phyloP scores from a whole-genome alignment of 1,284 basidiomycete genomes.

The Apiotrichum brassicae region DNA sequence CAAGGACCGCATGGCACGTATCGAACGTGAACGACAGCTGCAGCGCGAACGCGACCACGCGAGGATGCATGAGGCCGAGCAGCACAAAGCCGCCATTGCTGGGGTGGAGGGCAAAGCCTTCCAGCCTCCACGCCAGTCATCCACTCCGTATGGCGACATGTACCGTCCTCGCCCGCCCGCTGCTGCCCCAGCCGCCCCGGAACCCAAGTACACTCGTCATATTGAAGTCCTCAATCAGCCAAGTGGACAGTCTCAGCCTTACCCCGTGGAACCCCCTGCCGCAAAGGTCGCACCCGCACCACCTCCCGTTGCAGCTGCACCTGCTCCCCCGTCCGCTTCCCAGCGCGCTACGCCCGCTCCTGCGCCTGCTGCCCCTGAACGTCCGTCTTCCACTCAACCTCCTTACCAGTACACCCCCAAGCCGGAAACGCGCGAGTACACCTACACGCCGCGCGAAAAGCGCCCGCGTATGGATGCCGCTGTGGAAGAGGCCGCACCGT shows the following conservation, averaged over 20 bases:
- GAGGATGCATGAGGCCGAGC: constrained; percentile 3
- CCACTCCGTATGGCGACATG: constrained; percentile 13
- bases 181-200: constrained; percentile 3
- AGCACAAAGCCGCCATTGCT: constrained; percentile 2
- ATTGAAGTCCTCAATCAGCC: constrained; percentile 36
- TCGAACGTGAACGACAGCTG: constrained; percentile 5
- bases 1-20: constrained; percentile 4
- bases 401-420: constrained; percentile 29
- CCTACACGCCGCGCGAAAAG: constrained; percentile 33
- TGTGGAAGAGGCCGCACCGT: constrained; percentile 31
- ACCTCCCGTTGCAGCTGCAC: constrained; percentile 1
- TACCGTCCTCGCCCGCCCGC: constrained; percentile 9
- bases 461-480: constrained; percentile 41
- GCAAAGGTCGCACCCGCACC: constrained; percentile 2
- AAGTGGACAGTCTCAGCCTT: constrained; percentile 9
- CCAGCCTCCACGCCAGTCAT: constrained; percentile 18
- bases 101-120: constrained; percentile 18
- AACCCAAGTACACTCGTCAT: constrained; percentile 23
- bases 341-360: constrained; percentile 31
- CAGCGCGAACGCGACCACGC: constrained; percentile 10
- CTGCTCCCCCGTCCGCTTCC: background rate
- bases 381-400: constrained; percentile 8
- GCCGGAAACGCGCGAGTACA: constrained; percentile 23
- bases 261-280: constrained; percentile 2
- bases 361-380: constrained; percentile 20